These are phyloP conservation scores for Metschnikowia chrysomelidarum DNA, from an alignment of 805 yeast species.

Conservation along the genomic window DNA sequence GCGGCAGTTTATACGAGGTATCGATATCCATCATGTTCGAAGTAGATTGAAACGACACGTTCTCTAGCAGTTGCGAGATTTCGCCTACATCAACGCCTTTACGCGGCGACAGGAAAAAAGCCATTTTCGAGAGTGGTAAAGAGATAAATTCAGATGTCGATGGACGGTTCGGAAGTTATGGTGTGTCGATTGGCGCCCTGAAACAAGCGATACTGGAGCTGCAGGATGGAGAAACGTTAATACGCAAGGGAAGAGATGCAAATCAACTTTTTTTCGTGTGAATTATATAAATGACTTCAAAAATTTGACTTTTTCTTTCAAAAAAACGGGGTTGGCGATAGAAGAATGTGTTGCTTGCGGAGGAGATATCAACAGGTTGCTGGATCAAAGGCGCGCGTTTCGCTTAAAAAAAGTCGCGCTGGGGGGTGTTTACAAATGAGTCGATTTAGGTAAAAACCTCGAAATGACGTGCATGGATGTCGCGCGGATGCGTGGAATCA, in stretches of 20 bases:
- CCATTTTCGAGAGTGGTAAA: constrained; percentile 10
- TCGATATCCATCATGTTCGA: constrained; percentile 40
- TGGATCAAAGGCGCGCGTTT: neutral
- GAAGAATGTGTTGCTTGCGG: neutral
- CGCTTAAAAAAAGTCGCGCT: no score
- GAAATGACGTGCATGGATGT: constrained; percentile 10
- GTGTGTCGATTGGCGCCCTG: no score
- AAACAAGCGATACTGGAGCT: neutral
- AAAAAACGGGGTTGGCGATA: neutral
- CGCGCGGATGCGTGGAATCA: neutral
- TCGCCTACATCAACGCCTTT: constrained; percentile 30
- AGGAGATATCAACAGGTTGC: neutral
- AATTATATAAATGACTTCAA: neutral
- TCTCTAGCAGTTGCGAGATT: constrained; percentile 42
- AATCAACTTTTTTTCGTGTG: neutral
- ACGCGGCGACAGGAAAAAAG: constrained; percentile 19
- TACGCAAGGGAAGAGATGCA: neutral
- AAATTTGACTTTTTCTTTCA: neutral
- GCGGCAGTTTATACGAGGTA: constrained; percentile 34
- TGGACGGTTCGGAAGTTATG: no score
- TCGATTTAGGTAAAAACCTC: constrained; percentile 7
- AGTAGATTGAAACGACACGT: constrained; percentile 36
- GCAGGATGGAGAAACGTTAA: neutral
- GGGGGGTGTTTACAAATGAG: constrained; percentile 10
- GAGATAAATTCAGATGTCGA: no score